phyloP scores from a whole-genome alignment of 108 stramenopile genomes.

The Pseudonitzschia multiseries region DNA sequence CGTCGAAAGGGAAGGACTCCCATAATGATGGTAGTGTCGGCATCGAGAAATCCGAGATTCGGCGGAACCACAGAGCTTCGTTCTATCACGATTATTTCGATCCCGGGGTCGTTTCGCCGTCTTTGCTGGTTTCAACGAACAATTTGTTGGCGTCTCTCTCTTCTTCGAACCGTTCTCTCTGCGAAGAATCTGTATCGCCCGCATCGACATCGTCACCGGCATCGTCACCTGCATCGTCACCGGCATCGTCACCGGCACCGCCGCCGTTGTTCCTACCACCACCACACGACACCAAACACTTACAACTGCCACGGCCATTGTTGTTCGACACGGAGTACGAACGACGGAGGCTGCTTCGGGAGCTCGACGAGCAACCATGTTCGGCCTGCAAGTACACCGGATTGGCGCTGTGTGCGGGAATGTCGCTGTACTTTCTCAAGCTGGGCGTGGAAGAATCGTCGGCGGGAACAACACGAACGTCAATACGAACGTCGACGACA shows the following conservation, averaged over 20 bases:
- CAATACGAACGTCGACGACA: not conserved
- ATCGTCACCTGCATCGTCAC: too few species aligned
- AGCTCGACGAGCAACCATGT: constrained; percentile 42
- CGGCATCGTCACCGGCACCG: not conserved
- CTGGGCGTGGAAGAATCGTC: constrained; percentile 46
- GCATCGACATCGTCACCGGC: not conserved
- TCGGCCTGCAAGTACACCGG: constrained; percentile 66
- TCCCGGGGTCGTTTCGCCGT: not conserved
- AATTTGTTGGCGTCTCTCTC: not conserved
- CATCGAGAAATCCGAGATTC: not conserved
- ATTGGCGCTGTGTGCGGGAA: constrained; percentile 59
- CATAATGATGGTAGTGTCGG: not conserved
- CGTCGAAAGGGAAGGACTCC: not conserved
- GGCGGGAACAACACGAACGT: not conserved
- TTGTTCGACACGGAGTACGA: not conserved
- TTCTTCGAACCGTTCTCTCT: not conserved
- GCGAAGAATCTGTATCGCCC: constrained; percentile 12
- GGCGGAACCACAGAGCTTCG: not conserved
- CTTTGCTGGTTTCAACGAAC: not conserved
- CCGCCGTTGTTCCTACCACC: not conserved
- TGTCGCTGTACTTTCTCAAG: constrained; percentile 66
- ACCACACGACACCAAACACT: not conserved
- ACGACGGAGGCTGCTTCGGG: not conserved
- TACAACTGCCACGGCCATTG: not conserved
- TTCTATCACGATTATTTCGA: not conserved